These are phyloP conservation scores for Letharia lupina DNA, from an alignment of 495 filamentous ascomycete genomes.

Conservation along the genomic window DNA sequence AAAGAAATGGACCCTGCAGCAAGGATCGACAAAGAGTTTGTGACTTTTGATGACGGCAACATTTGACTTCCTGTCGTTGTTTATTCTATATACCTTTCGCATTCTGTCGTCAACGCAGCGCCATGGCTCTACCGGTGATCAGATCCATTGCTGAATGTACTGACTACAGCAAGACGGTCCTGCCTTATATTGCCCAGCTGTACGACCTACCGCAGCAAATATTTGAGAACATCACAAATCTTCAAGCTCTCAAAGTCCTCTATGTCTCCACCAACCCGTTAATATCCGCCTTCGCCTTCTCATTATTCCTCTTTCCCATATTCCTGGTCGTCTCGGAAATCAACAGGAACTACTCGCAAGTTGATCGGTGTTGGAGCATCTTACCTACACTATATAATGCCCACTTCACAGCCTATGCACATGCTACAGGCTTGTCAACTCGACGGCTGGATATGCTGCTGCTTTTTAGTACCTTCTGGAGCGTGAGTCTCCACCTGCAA, in stretches of 20 bases:
- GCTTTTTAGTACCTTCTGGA: slow-evolving; percentile 68
- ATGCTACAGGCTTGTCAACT: slow-evolving; percentile 62
- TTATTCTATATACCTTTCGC: not conserved
- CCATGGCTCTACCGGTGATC: slow-evolving; percentile 58
- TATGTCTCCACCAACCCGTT: slow-evolving; percentile 87
- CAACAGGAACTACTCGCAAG: slow-evolving; percentile 88
- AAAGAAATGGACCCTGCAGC: not conserved
- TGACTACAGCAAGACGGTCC: slow-evolving; percentile 61
- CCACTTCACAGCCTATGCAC: slow-evolving; percentile 79
- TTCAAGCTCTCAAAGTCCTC: slow-evolving; percentile 49
- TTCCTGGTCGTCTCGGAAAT: slow-evolving; percentile 70
- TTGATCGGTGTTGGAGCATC: slow-evolving; percentile 87
- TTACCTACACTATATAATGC: slow-evolving; percentile 79
- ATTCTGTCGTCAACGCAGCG: not conserved
- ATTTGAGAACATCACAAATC: slow-evolving; percentile 45
- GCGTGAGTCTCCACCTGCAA: slow-evolving; percentile 44
- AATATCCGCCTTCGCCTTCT: slow-evolving; percentile 63
- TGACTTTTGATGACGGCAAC: not conserved
- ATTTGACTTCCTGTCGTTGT: not conserved
- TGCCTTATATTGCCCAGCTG: slow-evolving; percentile 71
- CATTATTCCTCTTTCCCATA: slow-evolving; percentile 55
- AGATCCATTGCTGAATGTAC: slow-evolving; percentile 61
- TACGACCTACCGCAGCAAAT: slow-evolving; percentile 59
- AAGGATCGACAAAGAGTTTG: not conserved
- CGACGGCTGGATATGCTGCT: slow-evolving; percentile 64